These are phyloP conservation scores for Crithidia fasciculata DNA, from an alignment of 208 protist species.

Conservation along the genomic window DNA sequence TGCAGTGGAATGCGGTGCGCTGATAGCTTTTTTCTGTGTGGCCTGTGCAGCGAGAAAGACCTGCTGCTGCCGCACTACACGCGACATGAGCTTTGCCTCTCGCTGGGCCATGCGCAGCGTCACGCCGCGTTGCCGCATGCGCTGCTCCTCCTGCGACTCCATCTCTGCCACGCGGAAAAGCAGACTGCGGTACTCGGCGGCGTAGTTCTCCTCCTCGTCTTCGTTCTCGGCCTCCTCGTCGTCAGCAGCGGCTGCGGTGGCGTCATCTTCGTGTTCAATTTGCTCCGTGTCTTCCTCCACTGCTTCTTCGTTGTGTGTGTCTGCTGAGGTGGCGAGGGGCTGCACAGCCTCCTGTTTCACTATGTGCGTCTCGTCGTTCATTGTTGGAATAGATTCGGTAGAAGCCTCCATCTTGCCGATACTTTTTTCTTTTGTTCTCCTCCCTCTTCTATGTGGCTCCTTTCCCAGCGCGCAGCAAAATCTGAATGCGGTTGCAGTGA, in stretches of 20 bases:
- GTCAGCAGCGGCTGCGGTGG: not conserved
- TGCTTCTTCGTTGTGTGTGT: not conserved
- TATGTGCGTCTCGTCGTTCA: no score
- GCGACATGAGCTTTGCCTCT: conserved; percentile 37
- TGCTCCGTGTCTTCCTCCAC: not conserved
- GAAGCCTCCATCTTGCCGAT: no score
- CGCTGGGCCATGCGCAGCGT: conserved; percentile 43
- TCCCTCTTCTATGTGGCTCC: no score
- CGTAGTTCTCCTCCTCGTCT: conserved; percentile 31
- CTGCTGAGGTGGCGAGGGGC: no score
- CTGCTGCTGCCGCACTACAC: conserved; percentile 30
- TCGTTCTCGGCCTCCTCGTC: conserved; percentile 18
- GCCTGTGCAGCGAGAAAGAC: conserved; percentile 10
- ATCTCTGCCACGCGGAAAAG: conserved; percentile 54
- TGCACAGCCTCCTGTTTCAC: no score
- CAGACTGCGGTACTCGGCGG: conserved; percentile 38
- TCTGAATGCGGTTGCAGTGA: no score
- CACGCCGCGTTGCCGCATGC: conserved; percentile 28
- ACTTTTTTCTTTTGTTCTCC: no score
- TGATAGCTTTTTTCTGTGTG: not conserved
- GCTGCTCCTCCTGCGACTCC: conserved; percentile 36
- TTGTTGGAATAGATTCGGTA: no score
- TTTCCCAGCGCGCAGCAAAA: no score
- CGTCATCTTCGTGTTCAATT: not conserved
- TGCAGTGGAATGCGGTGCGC: not conserved